These are phyloP conservation scores for Clavispora vitiphila DNA, from an alignment of 805 yeast species.

Conservation along the genomic window DNA sequence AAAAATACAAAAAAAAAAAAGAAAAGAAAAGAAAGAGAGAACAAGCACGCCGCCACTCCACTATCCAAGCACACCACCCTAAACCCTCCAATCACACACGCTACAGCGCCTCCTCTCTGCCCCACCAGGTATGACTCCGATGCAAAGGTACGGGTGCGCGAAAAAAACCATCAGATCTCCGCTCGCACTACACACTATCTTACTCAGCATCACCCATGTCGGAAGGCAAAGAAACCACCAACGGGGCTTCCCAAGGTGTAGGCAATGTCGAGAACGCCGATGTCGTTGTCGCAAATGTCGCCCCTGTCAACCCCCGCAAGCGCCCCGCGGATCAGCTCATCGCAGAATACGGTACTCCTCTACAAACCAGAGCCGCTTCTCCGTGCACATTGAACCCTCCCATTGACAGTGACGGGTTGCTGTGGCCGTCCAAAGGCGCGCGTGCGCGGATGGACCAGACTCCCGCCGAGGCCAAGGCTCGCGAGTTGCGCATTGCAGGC, in stretches of 20 bases:
- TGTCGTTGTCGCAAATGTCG: background rate
- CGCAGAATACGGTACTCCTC: constrained; percentile 44
- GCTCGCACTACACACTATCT: background rate
- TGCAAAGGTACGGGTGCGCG: background rate
- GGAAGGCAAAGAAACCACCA: background rate
- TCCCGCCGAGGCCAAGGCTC: constrained; percentile 55
- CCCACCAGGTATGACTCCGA: background rate
- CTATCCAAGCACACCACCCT: too few relatives aligned
- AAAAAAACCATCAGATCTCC: background rate
- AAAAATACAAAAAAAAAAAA: too few relatives aligned
- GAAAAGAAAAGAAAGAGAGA: too few relatives aligned
- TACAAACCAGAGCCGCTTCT: constrained; percentile 72
- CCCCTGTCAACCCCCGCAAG: constrained; percentile 10
- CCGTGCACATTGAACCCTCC: constrained; percentile 84
- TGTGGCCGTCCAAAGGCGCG: constrained; percentile 93
- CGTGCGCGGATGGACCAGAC: constrained; percentile 66
- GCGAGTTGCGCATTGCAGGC: constrained; percentile 73
- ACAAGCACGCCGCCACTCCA: too few relatives aligned
- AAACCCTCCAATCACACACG: too few relatives aligned
- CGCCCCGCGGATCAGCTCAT: constrained; percentile 12
- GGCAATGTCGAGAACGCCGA: background rate
- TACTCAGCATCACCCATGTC: too few relatives aligned
- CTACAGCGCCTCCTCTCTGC: too few relatives aligned
- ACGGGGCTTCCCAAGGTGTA: background rate
- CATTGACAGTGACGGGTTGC: constrained; percentile 82